Evolutionary conservation across 345 rosid species (phyloP).

Genomic region (Salix caprea): DNA sequence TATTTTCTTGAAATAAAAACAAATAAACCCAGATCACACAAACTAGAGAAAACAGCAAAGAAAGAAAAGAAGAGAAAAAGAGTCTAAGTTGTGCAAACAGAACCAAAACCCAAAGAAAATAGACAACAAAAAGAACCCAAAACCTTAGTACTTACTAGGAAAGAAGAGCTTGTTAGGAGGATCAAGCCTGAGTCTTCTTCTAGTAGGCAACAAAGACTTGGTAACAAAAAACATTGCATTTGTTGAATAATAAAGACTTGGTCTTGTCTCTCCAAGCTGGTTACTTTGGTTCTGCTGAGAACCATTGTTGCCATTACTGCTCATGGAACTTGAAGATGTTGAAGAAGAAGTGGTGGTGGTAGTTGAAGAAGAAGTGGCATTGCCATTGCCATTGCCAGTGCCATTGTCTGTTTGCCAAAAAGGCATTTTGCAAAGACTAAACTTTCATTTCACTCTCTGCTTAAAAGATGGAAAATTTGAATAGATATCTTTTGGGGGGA

Average conservation of each 20-base stretch:
- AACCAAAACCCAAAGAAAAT: not conserved
- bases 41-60: not conserved
- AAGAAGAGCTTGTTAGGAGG: constrained; percentile 71
- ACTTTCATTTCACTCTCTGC: constrained; percentile 31
- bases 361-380: constrained; percentile 26
- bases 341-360: constrained; percentile 26
- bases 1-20: not conserved
- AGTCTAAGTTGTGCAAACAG: not conserved
- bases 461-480: not conserved
- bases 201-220: constrained; percentile 59
- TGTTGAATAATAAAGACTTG: constrained; percentile 29
- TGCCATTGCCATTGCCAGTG: not conserved
- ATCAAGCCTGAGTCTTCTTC: constrained; percentile 70
- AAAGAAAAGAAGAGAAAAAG: not conserved
- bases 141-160: constrained; percentile 42
- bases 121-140: not conserved
- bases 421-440: constrained; percentile 43
- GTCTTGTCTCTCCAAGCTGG: constrained; percentile 30
- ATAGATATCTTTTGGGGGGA: not conserved
- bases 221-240: constrained; percentile 50
- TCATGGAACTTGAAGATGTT: constrained; percentile 29
- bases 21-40: constrained; percentile 9
- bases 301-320: constrained; percentile 14
- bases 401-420: constrained; percentile 52
- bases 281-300: constrained; percentile 33